phyloP scores from a whole-genome alignment of 164 flowering plant genomes.

The Saururus chinensis region DNA sequence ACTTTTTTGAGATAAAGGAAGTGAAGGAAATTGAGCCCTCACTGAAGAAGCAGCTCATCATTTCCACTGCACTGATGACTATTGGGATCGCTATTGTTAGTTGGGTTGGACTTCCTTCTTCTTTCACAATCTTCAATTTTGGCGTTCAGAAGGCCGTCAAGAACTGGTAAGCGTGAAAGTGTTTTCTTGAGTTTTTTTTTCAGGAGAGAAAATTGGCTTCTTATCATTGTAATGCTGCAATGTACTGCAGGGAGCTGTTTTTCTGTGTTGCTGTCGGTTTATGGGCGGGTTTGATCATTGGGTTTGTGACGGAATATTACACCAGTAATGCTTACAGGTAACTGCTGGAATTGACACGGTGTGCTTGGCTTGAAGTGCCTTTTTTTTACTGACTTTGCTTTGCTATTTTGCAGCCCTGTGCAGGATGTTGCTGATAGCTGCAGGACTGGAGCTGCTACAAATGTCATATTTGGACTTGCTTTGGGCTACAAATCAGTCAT shows the following conservation, averaged over 20 bases:
- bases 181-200: not conserved
- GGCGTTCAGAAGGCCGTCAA: constrained; percentile 39
- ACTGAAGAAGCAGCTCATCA: constrained; percentile 12
- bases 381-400: not conserved
- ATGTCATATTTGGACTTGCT: constrained; percentile 53
- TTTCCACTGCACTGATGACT: constrained; percentile 13
- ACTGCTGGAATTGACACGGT: not conserved
- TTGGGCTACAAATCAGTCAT: constrained; percentile 50
- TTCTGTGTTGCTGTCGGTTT: constrained; percentile 16
- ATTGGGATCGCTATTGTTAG: constrained; percentile 13
- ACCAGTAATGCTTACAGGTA: constrained; percentile 17
- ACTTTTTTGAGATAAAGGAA: constrained; percentile 8
- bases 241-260: constrained; percentile 9
- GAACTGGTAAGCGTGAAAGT: constrained; percentile 29
- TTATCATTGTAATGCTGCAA: not conserved
- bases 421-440: constrained; percentile 57
- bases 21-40: constrained; percentile 10
- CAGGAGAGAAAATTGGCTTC: not conserved
- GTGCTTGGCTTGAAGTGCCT: not conserved
- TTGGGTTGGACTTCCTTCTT: constrained; percentile 9
- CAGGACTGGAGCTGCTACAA: constrained; percentile 53
- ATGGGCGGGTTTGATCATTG: constrained; percentile 14
- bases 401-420: constrained; percentile 31
- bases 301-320: constrained; percentile 10
- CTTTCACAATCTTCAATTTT: constrained; percentile 35